phyloP scores from a whole-genome alignment of 495 filamentous ascomycete species.

The Penicillium macrosclerotiorum region DNA sequence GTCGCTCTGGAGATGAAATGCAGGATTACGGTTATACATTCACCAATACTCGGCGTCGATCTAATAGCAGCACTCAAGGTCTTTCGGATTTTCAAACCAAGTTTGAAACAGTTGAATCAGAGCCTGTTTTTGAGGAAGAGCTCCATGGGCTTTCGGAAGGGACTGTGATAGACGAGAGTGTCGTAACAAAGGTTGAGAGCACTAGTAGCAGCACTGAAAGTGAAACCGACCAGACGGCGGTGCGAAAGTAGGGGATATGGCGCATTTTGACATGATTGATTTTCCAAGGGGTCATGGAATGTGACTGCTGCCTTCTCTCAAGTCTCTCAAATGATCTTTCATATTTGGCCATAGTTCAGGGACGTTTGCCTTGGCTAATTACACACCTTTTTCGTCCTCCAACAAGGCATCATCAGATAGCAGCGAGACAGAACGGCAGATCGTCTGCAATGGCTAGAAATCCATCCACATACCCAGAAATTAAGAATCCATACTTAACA shows the following conservation, averaged over 20 bases:
- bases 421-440: no score
- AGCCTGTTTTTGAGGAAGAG: conserved; percentile 87
- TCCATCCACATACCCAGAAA: not conserved
- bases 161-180: conserved; percentile 4
- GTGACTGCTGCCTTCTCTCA: no score
- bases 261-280: no score
- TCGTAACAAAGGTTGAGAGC: conserved; percentile 25
- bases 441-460: no score
- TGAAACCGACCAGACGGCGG: conserved; percentile 12
- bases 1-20: conserved; percentile 76
- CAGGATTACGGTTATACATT: conserved; percentile 78
- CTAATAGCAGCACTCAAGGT: conserved; percentile 77
- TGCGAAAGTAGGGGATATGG: conserved; percentile 10
- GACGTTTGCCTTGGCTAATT: no score
- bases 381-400: no score
- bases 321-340: no score
- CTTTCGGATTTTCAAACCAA: conserved; percentile 78
- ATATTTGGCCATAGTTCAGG: no score
- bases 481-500: not conserved
- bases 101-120: conserved; percentile 78
- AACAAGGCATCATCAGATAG: no score
- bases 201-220: conserved; percentile 25
- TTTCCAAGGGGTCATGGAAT: no score
- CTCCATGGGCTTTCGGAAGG: conserved; percentile 59
- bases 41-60: conserved; percentile 83